Conservation (phyloP, 2,329 filamentous ascomycete genomes). For the Stenocarpella maydis region DNA sequence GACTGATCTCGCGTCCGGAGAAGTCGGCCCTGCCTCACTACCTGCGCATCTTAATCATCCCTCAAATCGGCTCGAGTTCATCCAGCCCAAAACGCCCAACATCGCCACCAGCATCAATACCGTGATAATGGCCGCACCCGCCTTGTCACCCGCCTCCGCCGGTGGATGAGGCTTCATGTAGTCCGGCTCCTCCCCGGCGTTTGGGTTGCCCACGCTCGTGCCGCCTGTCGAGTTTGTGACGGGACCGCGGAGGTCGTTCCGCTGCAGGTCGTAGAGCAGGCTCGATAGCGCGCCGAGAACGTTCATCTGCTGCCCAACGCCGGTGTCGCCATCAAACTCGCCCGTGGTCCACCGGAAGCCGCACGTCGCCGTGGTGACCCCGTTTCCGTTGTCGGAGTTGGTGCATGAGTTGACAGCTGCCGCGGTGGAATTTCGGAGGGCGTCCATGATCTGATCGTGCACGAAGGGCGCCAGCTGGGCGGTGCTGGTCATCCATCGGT, state of each 20-base stretch:
- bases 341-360: conserved; percentile 58
- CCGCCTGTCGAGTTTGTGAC: conserved; percentile 55
- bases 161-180: conserved; percentile 20
- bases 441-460: conserved; percentile 50
- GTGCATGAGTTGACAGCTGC: conserved; percentile 57
- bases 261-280: conserved; percentile 47
- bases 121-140: conserved; percentile 53
- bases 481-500: conserved; percentile 58
- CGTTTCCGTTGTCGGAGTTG: conserved; percentile 29
- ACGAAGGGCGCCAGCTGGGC: conserved; percentile 59
- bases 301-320: conserved; percentile 62
- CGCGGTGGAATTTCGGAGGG: conserved; percentile 54
- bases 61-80: conserved; percentile 41
- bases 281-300: conserved; percentile 58
- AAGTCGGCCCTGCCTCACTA: not conserved
- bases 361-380: conserved; percentile 55
- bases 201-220: conserved; percentile 45
- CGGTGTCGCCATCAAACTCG: conserved; percentile 55
- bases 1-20: no score
- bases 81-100: conserved; percentile 47
- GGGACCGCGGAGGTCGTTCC: conserved; percentile 37
- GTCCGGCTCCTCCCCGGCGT: conserved; percentile 40
- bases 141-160: conserved; percentile 47
- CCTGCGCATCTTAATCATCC: not conserved
- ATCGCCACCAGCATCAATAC: conserved; percentile 46